These are phyloP conservation scores for Suhomyces kilbournensis DNA, from an alignment of 805 yeast species.

Conservation along the genomic window DNA sequence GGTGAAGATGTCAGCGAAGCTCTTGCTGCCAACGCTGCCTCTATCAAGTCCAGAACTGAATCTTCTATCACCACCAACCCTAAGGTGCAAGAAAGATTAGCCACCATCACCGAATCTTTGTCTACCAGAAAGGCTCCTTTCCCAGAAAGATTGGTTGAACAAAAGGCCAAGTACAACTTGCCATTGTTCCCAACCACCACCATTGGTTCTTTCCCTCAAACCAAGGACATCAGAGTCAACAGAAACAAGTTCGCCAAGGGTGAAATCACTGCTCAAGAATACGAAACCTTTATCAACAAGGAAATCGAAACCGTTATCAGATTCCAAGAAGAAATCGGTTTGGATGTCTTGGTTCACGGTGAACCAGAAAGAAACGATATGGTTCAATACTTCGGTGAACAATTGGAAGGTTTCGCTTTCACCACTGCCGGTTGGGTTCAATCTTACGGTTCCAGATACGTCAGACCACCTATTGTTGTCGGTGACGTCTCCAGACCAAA, in stretches of 20 bases:
- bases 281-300: constrained; percentile 93
- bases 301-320: constrained; percentile 94
- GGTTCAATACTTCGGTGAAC: constrained; percentile 99
- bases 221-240: constrained; percentile 97
- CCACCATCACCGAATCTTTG: constrained; percentile 69
- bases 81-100: constrained; percentile 83
- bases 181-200: constrained; percentile 99
- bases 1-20: constrained; percentile 76
- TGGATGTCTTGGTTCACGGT: constrained; percentile 98
- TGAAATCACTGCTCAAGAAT: constrained; percentile 88
- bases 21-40: constrained; percentile 81
- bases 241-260: constrained; percentile 99
- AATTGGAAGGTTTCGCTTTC: constrained; percentile 96
- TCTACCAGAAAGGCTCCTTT: constrained; percentile 85
- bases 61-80: constrained; percentile 90
- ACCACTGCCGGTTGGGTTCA: constrained; percentile 99
- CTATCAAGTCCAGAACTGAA: constrained; percentile 79
- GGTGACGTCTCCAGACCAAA: constrained; percentile 99
- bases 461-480: constrained; percentile 98
- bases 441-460: constrained; percentile 99
- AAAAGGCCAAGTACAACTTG: constrained; percentile 82
- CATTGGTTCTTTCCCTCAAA: constrained; percentile 99
- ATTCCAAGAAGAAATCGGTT: constrained; percentile 99
- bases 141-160: constrained; percentile 82
- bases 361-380: constrained; percentile 99